A percentile compares a stretch with the other conserved stretches of the same genome.
These are phyloP conservation scores for Saururus chinensis DNA, from an alignment of 164 flowering plant genomes.

Conservation along the genomic window DNA sequence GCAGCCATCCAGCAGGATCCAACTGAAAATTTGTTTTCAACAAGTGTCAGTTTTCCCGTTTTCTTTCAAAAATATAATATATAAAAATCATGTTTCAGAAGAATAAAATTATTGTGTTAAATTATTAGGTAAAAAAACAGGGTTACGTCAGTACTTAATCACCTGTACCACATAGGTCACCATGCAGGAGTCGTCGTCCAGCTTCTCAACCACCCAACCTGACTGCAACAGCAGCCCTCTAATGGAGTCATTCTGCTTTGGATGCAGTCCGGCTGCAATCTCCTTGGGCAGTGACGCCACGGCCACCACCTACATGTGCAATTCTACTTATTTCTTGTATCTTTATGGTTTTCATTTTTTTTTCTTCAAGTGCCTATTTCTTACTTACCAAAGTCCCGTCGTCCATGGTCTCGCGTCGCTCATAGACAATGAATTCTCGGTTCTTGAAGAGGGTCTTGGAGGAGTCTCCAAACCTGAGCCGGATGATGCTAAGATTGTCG, in stretches of 20 bases:
- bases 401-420: conserved; percentile 82
- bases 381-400: conserved; percentile 49
- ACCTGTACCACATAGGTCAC: conserved; percentile 91
- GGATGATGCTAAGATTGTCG: conserved; percentile 67
- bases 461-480: conserved; percentile 56
- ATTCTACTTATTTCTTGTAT: too few species aligned
- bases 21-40: conserved; percentile 28
- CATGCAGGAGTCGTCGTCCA: conserved; percentile 60
- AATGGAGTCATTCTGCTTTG: conserved; percentile 54
- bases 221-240: conserved; percentile 76
- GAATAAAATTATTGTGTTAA: neutral
- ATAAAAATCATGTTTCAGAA: neutral
- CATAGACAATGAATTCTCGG: conserved; percentile 80
- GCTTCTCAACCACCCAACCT: conserved; percentile 90
- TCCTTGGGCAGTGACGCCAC: conserved; percentile 89
- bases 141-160: conserved; percentile 1
- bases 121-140: neutral
- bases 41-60: neutral
- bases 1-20: conserved; percentile 96
- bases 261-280: conserved; percentile 81
- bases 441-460: conserved; percentile 69
- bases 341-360: too few species aligned
- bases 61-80: neutral
- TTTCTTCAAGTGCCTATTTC: too few species aligned
- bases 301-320: conserved; percentile 57